Evolutionary conservation across 371 early-diverging fungal species (phyloP).

Genomic region (Lichtheimia corymbifera): DNA sequence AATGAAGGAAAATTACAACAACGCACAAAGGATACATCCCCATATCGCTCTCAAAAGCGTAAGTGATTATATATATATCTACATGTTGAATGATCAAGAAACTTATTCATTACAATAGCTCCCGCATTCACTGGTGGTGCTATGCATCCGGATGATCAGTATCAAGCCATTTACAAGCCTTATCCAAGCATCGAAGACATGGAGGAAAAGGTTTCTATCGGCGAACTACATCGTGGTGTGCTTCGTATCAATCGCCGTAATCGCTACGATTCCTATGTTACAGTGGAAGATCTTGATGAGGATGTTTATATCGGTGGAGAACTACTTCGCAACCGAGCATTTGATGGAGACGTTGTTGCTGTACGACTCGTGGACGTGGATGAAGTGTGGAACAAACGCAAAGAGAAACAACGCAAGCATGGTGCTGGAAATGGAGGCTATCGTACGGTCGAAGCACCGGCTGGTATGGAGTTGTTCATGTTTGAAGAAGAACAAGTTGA

Average conservation of each 20-base stretch:
- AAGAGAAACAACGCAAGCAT: slow-evolving; percentile 15
- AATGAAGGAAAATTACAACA: neutral
- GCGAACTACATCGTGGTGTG: slow-evolving; percentile 38
- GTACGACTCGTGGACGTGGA: slow-evolving; percentile 56
- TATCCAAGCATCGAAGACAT: slow-evolving; percentile 9
- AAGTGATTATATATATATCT: too few species aligned
- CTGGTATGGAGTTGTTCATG: neutral
- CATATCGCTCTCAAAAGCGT: too few species aligned
- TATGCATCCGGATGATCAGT: too few species aligned
- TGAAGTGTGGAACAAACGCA: slow-evolving; percentile 33
- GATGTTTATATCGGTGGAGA: slow-evolving; percentile 67
- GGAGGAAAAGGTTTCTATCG: slow-evolving; percentile 12
- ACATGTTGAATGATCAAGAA: too few species aligned
- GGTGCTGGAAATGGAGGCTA: neutral
- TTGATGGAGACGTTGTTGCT: slow-evolving; percentile 75
- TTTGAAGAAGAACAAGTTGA: slow-evolving; percentile 6
- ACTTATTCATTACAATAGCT: too few species aligned
- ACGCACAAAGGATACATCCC: too few species aligned
- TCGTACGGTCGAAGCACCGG: too few species aligned
- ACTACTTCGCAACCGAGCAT: slow-evolving; percentile 69
- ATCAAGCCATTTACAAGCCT: too few species aligned
- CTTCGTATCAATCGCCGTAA: slow-evolving; percentile 70
- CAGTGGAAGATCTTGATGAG: slow-evolving; percentile 29
- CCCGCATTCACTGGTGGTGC: too few species aligned
- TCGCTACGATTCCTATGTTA: slow-evolving; percentile 70